phyloP scores from a whole-genome alignment of 768 basidiomycete genomes.

The Suillus hirtellus region DNA sequence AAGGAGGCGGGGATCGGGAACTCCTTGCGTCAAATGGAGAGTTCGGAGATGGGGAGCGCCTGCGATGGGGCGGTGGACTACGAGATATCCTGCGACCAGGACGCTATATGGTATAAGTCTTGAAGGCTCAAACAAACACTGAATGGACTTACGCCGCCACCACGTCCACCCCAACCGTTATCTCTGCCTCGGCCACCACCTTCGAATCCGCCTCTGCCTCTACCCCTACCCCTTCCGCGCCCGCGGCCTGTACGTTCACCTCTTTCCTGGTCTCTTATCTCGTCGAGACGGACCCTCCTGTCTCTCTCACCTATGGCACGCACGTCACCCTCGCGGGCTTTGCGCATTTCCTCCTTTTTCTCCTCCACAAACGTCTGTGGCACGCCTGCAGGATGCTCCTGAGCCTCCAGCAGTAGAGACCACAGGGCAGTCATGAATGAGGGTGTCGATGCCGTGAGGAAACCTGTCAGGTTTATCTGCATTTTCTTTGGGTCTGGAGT shows the following conservation, averaged over 20 bases:
- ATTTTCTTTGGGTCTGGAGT: slow-evolving; percentile 92
- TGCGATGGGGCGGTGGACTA: slow-evolving; percentile 20
- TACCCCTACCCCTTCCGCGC: slow-evolving; percentile 58
- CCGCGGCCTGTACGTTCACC: slow-evolving; percentile 48
- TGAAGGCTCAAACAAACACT: slow-evolving; percentile 1
- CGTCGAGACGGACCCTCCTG: slow-evolving; percentile 65
- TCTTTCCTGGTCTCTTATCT: slow-evolving; percentile 64
- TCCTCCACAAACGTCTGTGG: slow-evolving; percentile 88
- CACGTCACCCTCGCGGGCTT: slow-evolving; percentile 60
- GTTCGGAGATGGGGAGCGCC: slow-evolving; percentile 17
- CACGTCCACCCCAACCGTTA: slow-evolving; percentile 67
- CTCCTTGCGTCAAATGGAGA: slow-evolving; percentile 16
- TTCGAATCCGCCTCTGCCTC: slow-evolving; percentile 50
- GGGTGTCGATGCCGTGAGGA: slow-evolving; percentile 84
- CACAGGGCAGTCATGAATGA: slow-evolving; percentile 88
- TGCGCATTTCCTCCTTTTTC: slow-evolving; percentile 90
- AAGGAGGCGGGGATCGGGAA: slow-evolving; percentile 28
- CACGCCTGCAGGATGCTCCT: slow-evolving; percentile 84
- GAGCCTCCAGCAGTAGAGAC: slow-evolving; percentile 91
- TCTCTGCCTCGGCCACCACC: slow-evolving; percentile 54
- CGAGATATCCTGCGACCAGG: slow-evolving; percentile 46
- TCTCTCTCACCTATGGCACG: slow-evolving; percentile 71
- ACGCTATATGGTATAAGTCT: slow-evolving; percentile 30
- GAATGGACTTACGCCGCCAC: slow-evolving; percentile 44
- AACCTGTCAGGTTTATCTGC: slow-evolving; percentile 93